A percentile compares a stretch with the other conserved stretches of the same genome.
Evolutionary conservation across 2,329 filamentous ascomycete genomes (phyloP).

Genomic region (Pseudogymnoascus sp.): DNA sequence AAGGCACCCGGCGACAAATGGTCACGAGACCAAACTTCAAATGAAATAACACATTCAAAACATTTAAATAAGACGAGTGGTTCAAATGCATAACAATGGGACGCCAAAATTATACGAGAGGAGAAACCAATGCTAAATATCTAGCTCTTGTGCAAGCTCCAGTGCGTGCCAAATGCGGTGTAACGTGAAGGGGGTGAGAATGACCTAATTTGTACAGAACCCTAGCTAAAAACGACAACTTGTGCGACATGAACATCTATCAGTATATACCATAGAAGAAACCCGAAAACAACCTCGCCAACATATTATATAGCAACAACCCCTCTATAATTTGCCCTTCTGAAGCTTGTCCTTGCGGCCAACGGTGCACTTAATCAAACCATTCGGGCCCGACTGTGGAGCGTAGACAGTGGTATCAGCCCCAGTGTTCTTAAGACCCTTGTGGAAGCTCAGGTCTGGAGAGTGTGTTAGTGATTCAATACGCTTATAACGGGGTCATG

Average conservation of each 20-base stretch:
- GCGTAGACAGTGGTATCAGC: conserved; percentile 93
- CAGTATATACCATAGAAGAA: background rate
- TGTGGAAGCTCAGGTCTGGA: conserved; percentile 90
- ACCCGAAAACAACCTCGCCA: background rate
- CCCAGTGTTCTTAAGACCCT: conserved; percentile 88
- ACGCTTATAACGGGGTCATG: conserved; percentile 9
- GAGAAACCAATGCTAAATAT: background rate
- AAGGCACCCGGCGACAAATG: background rate
- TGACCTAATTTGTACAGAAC: conserved; percentile 4
- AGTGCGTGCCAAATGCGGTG: background rate
- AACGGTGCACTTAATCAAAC: conserved; percentile 90
- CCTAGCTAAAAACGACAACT: background rate
- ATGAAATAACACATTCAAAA: conserved; percentile 6
- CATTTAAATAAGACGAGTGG: background rate
- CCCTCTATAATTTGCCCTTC: background rate
- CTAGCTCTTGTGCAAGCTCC: background rate
- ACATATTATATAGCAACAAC: background rate
- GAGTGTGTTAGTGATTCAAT: conserved; percentile 14
- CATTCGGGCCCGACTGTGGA: conserved; percentile 87
- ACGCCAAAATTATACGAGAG: background rate
- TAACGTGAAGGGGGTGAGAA: background rate
- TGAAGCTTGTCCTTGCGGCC: conserved; percentile 36
- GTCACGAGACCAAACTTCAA: conserved; percentile 2
- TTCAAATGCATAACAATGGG: background rate
- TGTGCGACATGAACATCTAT: background rate